phyloP scores from a whole-genome alignment of 768 basidiomycete genomes.

The Rhodotorula toruloides region DNA sequence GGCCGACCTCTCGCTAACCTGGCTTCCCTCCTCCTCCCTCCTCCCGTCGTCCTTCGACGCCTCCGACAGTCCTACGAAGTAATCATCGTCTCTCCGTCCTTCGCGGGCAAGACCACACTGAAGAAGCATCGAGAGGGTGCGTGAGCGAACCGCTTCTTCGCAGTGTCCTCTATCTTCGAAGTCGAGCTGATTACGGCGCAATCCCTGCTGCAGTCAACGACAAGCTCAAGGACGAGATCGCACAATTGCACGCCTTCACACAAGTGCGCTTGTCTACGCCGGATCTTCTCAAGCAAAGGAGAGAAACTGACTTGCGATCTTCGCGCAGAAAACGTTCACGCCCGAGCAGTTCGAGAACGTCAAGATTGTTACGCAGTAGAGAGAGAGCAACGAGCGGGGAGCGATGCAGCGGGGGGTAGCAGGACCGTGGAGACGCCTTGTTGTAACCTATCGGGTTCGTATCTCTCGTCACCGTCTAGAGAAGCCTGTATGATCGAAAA shows the following conservation, averaged over 20 bases:
- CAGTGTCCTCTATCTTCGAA: not conserved
- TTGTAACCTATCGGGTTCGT: too few species aligned
- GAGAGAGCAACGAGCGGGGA: not conserved
- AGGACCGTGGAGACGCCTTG: too few species aligned
- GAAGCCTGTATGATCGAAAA: too few species aligned
- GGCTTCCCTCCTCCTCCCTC: too few species aligned
- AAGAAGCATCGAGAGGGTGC: constrained; percentile 41
- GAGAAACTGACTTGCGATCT: too few species aligned
- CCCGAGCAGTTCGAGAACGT: constrained; percentile 39
- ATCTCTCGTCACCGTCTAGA: too few species aligned
- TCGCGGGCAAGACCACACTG: constrained; percentile 41
- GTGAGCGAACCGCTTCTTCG: not conserved
- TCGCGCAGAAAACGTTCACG: constrained; percentile 39
- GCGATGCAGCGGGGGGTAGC: too few species aligned
- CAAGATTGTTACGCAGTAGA: constrained; percentile 13
- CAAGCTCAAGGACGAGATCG: constrained; percentile 42
- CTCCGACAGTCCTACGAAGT: constrained; percentile 39
- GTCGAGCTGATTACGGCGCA: not conserved
- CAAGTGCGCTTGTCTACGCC: constrained; percentile 25
- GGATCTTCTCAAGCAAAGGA: not conserved
- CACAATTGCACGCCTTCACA: constrained; percentile 41
- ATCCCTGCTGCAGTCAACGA: constrained; percentile 35
- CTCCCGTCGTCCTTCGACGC: not conserved
- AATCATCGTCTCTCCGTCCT: constrained; percentile 41
- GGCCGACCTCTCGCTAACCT: not conserved